Evolutionary conservation across 2,329 filamentous ascomycete species (phyloP).

Genomic region (Aspergillus transmontanensis): DNA sequence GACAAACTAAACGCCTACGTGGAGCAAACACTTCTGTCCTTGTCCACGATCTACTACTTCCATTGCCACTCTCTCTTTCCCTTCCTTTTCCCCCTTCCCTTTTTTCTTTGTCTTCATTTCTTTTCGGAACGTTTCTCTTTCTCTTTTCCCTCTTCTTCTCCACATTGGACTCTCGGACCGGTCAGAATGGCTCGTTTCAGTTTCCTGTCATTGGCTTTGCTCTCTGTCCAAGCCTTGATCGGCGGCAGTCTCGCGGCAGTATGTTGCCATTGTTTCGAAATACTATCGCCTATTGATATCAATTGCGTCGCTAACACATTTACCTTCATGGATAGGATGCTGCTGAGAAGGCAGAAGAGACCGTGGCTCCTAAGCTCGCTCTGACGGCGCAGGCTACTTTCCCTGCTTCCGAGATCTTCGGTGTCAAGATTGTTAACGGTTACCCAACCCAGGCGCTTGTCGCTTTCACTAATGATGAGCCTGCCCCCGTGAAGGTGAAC

Average conservation of each 20-base stretch:
- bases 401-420: conserved; percentile 77
- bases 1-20: conserved; percentile 26
- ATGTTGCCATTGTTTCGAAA: conserved; percentile 38
- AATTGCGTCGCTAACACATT: conserved; percentile 27
- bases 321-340: conserved; percentile 47
- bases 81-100: conserved; percentile 10
- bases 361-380: conserved; percentile 60
- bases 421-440: conserved; percentile 93
- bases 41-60: not conserved
- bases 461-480: conserved; percentile 82
- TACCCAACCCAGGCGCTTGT: conserved; percentile 80
- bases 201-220: conserved; percentile 70
- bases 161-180: conserved; percentile 12
- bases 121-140: conserved; percentile 12
- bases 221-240: conserved; percentile 69
- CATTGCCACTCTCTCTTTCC: conserved; percentile 6
- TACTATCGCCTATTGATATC: conserved; percentile 6
- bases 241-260: conserved; percentile 65
- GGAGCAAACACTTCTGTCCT: conserved; percentile 22
- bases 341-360: conserved; percentile 67
- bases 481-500: conserved; percentile 70
- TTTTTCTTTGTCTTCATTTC: conserved; percentile 6
- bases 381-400: conserved; percentile 61
- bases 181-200: conserved; percentile 72
- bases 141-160: conserved; percentile 22